Conservation (phyloP, 108 stramenopile species). For the Skeletonema grethae region DNA sequence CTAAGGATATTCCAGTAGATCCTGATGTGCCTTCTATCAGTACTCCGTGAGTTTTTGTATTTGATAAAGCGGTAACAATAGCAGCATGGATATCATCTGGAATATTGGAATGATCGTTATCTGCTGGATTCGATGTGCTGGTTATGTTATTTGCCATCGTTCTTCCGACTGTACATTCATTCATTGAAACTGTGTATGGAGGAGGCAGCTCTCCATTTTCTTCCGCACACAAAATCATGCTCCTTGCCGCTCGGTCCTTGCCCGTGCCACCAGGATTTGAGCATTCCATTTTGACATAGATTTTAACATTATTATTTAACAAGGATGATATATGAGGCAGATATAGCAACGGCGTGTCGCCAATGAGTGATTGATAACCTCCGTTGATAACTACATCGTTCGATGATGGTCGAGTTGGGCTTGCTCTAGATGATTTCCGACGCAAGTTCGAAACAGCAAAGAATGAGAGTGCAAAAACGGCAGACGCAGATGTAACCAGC, state of each 20-base stretch:
- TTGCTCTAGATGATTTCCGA: not conserved
- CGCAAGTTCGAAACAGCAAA: not conserved
- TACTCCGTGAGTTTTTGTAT: constrained; percentile 68
- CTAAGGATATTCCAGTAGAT: constrained; percentile 95
- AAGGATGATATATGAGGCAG: constrained; percentile 42
- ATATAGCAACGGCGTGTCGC: constrained; percentile 51
- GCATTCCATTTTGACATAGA: constrained; percentile 83
- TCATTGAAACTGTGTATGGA: constrained; percentile 19
- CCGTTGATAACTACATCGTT: constrained; percentile 15
- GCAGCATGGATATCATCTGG: constrained; percentile 31
- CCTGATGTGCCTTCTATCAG: constrained; percentile 97
- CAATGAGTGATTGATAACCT: constrained; percentile 60
- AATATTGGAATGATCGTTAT: constrained; percentile 15
- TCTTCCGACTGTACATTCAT: not conserved
- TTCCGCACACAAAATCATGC: constrained; percentile 86
- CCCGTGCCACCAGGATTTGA: constrained; percentile 92
- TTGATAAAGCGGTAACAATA: constrained; percentile 55
- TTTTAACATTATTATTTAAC: constrained; percentile 48
- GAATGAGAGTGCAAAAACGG: not conserved
- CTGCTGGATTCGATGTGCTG: not conserved
- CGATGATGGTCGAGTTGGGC: not conserved
- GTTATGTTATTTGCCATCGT: not conserved
- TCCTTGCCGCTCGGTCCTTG: constrained; percentile 90
- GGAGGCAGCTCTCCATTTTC: constrained; percentile 55
- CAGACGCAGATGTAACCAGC: not conserved